Conservation (phyloP, 169 alveolate species). For the Eimeria maxima region DNA sequence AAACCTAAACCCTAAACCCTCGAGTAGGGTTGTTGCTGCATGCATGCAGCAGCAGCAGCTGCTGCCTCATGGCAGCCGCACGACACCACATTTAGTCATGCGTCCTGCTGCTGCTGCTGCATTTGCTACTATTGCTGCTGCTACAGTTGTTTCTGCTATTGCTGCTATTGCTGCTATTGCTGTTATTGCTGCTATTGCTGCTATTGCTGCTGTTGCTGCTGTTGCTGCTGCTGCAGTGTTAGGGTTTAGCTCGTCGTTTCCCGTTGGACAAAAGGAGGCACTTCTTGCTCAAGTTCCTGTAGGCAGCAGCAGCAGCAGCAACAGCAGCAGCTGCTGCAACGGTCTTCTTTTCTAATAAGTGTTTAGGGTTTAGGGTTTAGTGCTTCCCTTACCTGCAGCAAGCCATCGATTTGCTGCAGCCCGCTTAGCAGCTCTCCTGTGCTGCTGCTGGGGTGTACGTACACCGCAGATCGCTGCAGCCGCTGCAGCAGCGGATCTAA, state of each 20-base stretch:
- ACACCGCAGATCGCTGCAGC: slow-evolving; percentile 39
- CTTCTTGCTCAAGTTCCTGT: neutral
- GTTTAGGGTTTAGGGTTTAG: neutral
- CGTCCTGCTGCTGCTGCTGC: neutral
- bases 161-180: too few species aligned
- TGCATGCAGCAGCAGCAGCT: slow-evolving; percentile 10
- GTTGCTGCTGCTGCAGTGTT: neutral
- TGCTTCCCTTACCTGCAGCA: neutral
- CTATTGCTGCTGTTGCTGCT: too few species aligned
- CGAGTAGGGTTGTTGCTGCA: neutral
- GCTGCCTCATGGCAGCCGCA: neutral
- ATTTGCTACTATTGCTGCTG: neutral
- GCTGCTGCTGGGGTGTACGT: neutral
- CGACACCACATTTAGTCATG: neutral
- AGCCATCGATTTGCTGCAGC: neutral
- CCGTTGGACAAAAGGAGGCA: neutral
- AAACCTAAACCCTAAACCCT: slow-evolving; percentile 5
- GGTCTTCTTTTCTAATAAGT: neutral
- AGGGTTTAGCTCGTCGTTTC: neutral
- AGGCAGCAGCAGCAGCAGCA: neutral
- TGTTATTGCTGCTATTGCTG: neutral
- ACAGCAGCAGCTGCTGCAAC: neutral
- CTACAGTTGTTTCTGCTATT: too few species aligned
- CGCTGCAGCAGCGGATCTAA: slow-evolving; percentile 32
- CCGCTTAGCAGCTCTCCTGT: neutral